A percentile compares a stretch with the other conserved stretches of the same genome.
These are phyloP conservation scores for Chaetomidium leptoderma DNA, from an alignment of 495 filamentous ascomycete genomes.

Conservation along the genomic window DNA sequence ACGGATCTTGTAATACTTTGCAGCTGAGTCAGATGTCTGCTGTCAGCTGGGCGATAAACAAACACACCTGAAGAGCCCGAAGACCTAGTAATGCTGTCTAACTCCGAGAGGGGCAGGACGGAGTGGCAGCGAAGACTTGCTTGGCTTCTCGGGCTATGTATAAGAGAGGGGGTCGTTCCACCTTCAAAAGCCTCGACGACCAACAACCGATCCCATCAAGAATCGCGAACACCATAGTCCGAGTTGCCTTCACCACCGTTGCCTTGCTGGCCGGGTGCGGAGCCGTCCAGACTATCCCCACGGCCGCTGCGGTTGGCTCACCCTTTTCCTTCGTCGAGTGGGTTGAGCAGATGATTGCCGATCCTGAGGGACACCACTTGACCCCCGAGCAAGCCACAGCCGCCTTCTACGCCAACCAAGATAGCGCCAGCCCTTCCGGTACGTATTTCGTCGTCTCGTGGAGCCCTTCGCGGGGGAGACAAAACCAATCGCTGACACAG, in stretches of 20 bases:
- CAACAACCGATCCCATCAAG: too few species aligned
- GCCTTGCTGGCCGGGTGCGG: neutral
- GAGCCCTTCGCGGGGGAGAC: too few species aligned
- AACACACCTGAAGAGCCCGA: too few species aligned
- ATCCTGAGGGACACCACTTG: neutral
- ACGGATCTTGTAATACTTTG: too few species aligned
- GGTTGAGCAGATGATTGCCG: neutral
- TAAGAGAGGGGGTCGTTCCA: too few species aligned
- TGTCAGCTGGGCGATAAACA: too few species aligned
- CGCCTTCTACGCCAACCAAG: neutral
- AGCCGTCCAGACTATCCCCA: neutral
- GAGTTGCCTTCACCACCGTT: neutral
- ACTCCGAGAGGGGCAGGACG: too few species aligned
- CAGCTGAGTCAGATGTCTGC: too few species aligned
- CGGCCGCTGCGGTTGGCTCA: neutral
- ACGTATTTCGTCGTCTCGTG: neutral
- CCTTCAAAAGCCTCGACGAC: too few species aligned
- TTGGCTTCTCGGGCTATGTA: too few species aligned
- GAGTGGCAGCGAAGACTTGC: too few species aligned
- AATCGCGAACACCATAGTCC: neutral
- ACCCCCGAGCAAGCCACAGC: neutral
- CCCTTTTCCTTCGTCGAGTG: neutral
- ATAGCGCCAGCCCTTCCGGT: neutral
- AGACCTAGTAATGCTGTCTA: too few species aligned
- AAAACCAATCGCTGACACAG: neutral